phyloP scores from a whole-genome alignment of 306 rosid genomes.

The Hippophae gyantsensis region DNA sequence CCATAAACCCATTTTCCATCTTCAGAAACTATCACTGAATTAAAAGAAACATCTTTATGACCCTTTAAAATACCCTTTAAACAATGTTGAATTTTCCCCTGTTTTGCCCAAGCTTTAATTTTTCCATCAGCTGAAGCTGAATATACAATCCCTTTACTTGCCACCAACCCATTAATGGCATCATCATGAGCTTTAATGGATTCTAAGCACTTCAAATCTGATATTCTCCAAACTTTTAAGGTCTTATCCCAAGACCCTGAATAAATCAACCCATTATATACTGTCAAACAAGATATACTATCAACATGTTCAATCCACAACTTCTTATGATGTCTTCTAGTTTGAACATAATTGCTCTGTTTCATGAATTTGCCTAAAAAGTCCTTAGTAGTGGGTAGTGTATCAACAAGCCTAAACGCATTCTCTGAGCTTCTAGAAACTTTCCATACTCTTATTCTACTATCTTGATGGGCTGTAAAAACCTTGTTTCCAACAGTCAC shows the following conservation, averaged over 20 bases:
- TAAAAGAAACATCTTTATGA: constrained; percentile 65
- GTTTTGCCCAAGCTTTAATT: constrained; percentile 75
- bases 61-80: constrained; percentile 59
- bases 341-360: constrained; percentile 80
- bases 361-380: constrained; percentile 79
- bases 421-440: constrained; percentile 70
- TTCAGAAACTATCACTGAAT: constrained; percentile 57
- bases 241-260: constrained; percentile 97
- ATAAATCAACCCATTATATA: constrained; percentile 52
- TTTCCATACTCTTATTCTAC: constrained; percentile 82
- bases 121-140: constrained; percentile 98
- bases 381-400: constrained; percentile 77
- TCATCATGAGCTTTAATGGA: constrained; percentile 87
- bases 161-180: constrained; percentile 70
- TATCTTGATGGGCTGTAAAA: constrained; percentile 81
- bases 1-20: constrained; percentile 84
- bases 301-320: constrained; percentile 89
- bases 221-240: constrained; percentile 69
- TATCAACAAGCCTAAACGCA: constrained; percentile 50
- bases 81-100: constrained; percentile 32
- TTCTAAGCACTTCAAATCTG: constrained; percentile 81
- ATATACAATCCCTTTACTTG: constrained; percentile 59
- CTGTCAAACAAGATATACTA: constrained; percentile 74
- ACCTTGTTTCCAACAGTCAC: constrained; percentile 56
- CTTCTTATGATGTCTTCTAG: constrained; percentile 67